Evolutionary conservation across 352 stramenopile genomes (phyloP).

Genomic region (Globisporangium acanthophoron): DNA sequence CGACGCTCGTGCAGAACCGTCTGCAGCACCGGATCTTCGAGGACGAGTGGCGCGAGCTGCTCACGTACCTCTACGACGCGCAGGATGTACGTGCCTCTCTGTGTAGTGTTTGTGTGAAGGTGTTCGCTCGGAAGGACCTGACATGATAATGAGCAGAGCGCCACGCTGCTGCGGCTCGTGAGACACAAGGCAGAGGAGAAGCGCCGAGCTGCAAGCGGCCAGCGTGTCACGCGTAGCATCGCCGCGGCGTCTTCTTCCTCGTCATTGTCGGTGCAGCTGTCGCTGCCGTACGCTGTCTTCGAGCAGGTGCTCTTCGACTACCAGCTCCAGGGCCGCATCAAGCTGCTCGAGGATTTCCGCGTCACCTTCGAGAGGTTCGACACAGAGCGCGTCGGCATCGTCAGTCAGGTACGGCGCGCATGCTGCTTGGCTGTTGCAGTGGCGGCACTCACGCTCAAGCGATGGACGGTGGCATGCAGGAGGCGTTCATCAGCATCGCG

Average conservation of each 20-base stretch:
- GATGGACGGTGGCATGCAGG: constrained; percentile 7
- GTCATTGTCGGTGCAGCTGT: neutral
- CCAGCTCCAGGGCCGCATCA: constrained; percentile 56
- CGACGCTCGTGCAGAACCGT: constrained; percentile 36
- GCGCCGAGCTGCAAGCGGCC: constrained; percentile 12
- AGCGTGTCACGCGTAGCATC: constrained; percentile 2
- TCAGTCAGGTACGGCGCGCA: constrained; percentile 24
- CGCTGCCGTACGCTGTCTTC: constrained; percentile 49
- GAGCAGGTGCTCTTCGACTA: constrained; percentile 72
- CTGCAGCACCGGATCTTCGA: constrained; percentile 37
- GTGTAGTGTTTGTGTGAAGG: neutral
- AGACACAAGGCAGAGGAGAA: constrained; percentile 38
- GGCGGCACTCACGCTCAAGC: neutral
- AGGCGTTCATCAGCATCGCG: constrained; percentile 30
- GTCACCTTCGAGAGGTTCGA: constrained; percentile 43
- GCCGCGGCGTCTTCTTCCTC: neutral
- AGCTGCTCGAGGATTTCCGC: constrained; percentile 55
- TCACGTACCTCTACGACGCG: constrained; percentile 74
- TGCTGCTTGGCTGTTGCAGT: neutral
- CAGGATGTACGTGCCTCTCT: constrained; percentile 36
- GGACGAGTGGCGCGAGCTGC: constrained; percentile 66
- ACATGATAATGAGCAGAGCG: constrained; percentile 25
- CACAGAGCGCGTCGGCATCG: constrained; percentile 45
- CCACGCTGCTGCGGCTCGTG: constrained; percentile 37
- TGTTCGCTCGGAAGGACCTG: neutral